Conservation (phyloP, 148 eudicot genomes). For the Camellia granthamiana region DNA sequence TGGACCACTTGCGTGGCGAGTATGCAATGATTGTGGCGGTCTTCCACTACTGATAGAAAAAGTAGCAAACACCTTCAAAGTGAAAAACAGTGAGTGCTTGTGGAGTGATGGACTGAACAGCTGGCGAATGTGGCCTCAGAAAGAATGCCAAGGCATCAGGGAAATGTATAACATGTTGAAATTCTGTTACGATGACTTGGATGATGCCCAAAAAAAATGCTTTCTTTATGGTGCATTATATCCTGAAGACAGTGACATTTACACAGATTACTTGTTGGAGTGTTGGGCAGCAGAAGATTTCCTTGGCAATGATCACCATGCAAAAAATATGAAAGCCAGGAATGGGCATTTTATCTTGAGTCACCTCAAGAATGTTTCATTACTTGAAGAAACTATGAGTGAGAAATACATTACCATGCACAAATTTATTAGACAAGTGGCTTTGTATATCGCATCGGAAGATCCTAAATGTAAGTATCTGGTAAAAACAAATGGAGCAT, state of each 20-base stretch:
- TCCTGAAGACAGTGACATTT: conserved; percentile 19
- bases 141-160: background rate
- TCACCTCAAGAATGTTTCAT: conserved; percentile 8
- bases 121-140: conserved; percentile 7
- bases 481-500: conserved; percentile 5
- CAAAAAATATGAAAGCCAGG: background rate
- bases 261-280: conserved; percentile 1
- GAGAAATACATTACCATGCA: conserved; percentile 13
- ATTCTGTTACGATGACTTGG: conserved; percentile 10
- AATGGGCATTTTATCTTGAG: background rate
- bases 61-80: conserved; percentile 12
- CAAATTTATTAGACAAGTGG: conserved; percentile 12
- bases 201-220: conserved; percentile 9
- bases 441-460: conserved; percentile 6
- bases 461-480: background rate
- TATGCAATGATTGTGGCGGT: background rate
- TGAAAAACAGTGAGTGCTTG: background rate
- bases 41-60: conserved; percentile 13
- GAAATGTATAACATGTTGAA: conserved; percentile 13
- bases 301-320: background rate
- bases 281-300: conserved; percentile 11
- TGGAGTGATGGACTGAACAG: conserved; percentile 1
- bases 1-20: background rate
- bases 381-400: conserved; percentile 14
- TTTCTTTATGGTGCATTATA: conserved; percentile 23